These are phyloP conservation scores for Aspergillus quadricinctus DNA, from an alignment of 2,329 filamentous ascomycete genomes.

Conservation along the genomic window DNA sequence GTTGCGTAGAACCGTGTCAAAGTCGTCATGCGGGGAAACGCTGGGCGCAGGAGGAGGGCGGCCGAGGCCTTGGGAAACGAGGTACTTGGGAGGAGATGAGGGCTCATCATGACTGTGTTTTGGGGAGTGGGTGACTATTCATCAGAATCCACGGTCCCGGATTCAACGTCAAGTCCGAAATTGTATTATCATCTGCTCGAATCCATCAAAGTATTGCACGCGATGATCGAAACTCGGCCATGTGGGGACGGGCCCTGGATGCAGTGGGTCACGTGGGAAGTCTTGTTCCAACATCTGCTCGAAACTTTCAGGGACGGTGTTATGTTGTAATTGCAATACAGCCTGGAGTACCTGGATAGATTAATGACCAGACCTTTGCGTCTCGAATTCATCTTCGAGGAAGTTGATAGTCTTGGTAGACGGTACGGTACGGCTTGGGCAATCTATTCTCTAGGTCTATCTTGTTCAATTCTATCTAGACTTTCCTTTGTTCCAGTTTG, in stretches of 20 bases:
- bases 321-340: constrained; percentile 16
- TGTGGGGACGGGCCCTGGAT: constrained; percentile 10
- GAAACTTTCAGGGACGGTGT: constrained; percentile 14
- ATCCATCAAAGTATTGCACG: neutral
- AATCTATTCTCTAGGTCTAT: neutral
- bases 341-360: neutral
- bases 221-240: constrained; percentile 1
- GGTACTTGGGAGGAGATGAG: constrained; percentile 15
- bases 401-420: neutral
- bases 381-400: neutral
- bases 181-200: neutral
- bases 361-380: neutral
- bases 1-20: constrained; percentile 55
- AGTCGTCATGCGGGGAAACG: constrained; percentile 30
- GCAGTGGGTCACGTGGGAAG: constrained; percentile 17
- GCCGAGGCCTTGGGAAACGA: constrained; percentile 15
- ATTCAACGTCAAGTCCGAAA: neutral
- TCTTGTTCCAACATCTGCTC: constrained; percentile 2
- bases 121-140: neutral
- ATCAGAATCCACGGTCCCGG: neutral
- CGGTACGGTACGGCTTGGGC: neutral
- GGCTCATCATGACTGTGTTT: constrained; percentile 7
- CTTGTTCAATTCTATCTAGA: neutral
- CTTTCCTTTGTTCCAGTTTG: neutral
- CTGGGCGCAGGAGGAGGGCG: constrained; percentile 28